A percentile compares a stretch with the other conserved stretches of the same genome.
phyloP scores from a whole-genome alignment of 176 grass and related monocot genomes.

The Phoenix roebelenii region DNA sequence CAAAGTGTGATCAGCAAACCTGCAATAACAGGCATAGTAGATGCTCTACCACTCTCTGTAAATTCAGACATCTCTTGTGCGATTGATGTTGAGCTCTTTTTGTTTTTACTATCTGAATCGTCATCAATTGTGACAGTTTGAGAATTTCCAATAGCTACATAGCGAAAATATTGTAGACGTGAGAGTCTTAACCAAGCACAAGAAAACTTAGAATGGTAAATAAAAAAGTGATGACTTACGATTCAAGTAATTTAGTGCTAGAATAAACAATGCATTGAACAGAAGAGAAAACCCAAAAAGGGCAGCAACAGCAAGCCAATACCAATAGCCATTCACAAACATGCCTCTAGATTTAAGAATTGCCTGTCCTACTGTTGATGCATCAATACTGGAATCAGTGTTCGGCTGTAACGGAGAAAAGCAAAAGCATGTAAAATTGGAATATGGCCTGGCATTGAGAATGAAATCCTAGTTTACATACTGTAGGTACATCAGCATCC shows the following conservation, averaged over 20 bases:
- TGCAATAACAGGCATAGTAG: neutral
- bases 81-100: conserved; percentile 10
- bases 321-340: conserved; percentile 51
- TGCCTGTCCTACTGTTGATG: conserved; percentile 59
- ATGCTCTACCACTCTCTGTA: conserved; percentile 1
- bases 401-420: conserved; percentile 41
- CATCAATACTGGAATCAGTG: conserved; percentile 38
- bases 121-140: conserved; percentile 38
- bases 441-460: no score
- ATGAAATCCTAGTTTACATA: no score
- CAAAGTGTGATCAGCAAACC: neutral
- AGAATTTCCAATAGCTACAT: conserved; percentile 32
- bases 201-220: neutral
- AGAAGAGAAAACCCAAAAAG: conserved; percentile 50
- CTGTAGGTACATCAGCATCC: no score
- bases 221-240: conserved; percentile 36
- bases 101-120: conserved; percentile 18
- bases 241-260: conserved; percentile 49
- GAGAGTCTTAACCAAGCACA: conserved; percentile 4
- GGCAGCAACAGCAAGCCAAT: conserved; percentile 69
- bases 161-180: conserved; percentile 12
- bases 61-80: conserved; percentile 1
- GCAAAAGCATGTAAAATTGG: neutral
- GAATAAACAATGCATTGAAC: conserved; percentile 64
- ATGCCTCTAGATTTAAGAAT: conserved; percentile 72